Evolutionary conservation across 139 green algal genomes (phyloP).

Genomic region (Volvox reticuliferus): DNA sequence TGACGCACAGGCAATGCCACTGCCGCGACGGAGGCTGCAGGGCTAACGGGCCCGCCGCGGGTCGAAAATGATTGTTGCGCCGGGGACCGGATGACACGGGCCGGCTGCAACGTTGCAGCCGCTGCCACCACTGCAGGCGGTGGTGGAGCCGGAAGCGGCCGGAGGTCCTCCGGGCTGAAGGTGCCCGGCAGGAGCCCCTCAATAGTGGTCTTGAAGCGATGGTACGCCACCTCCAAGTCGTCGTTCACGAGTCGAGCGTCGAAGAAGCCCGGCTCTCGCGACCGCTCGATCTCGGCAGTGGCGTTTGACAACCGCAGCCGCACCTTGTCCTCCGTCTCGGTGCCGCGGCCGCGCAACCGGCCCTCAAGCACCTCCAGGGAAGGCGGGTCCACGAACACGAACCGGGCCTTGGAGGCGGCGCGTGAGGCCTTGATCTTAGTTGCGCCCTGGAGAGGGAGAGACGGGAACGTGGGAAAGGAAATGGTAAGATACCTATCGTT

Average conservation of each 20-base stretch:
- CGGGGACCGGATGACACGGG: neutral
- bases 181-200: constrained; percentile 41
- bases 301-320: constrained; percentile 74
- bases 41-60: neutral
- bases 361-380: constrained; percentile 80
- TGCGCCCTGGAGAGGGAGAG: constrained; percentile 59
- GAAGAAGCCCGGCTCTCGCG: constrained; percentile 75
- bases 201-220: constrained; percentile 52
- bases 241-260: constrained; percentile 84
- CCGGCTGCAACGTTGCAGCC: neutral
- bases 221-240: constrained; percentile 72
- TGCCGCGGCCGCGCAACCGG: constrained; percentile 81
- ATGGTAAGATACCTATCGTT: too few relatives aligned
- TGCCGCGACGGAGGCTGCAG: too few relatives aligned
- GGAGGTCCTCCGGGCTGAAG: constrained; percentile 13
- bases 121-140: neutral
- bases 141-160: neutral
- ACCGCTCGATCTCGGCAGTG: constrained; percentile 72
- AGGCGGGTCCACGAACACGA: constrained; percentile 89
- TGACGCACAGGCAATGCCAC: constrained; percentile 60
- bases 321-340: constrained; percentile 86
- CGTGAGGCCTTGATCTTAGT: constrained; percentile 57
- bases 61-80: neutral
- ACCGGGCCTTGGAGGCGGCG: constrained; percentile 66
- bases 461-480: neutral